Evolutionary conservation across 2,329 filamentous ascomycete species (phyloP).

Genomic region (Epichloe elymi): DNA sequence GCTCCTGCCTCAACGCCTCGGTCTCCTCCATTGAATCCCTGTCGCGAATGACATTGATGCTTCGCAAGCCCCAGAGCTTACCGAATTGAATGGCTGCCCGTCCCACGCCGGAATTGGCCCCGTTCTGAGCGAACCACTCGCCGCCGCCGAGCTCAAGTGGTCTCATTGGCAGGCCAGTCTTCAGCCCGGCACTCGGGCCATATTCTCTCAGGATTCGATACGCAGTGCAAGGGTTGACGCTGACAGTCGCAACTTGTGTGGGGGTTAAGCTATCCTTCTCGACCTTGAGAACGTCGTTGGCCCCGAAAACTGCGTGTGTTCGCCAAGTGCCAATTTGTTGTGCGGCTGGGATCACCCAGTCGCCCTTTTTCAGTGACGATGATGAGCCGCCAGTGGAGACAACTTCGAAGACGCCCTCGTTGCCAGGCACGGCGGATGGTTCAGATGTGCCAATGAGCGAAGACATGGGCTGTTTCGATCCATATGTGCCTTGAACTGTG

Average conservation of each 20-base stretch:
- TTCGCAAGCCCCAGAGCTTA: conserved; percentile 73
- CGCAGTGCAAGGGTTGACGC: conserved; percentile 86
- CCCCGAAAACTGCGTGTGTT: conserved; percentile 64
- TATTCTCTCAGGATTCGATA: conserved; percentile 89
- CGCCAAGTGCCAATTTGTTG: conserved; percentile 89
- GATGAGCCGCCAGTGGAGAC: conserved; percentile 49
- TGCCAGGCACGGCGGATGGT: conserved; percentile 69
- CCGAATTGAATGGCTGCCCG: conserved; percentile 83
- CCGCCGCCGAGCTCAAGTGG: conserved; percentile 37
- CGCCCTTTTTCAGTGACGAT: conserved; percentile 50
- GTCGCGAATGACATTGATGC: conserved; percentile 77
- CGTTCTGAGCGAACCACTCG: conserved; percentile 95
- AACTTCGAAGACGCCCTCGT: conserved; percentile 93
- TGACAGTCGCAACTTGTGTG: conserved; percentile 74
- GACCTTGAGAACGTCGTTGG: conserved; percentile 50
- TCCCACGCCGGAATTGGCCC: conserved; percentile 87
- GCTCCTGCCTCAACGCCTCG: conserved; percentile 39
- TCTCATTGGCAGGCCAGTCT: conserved; percentile 31
- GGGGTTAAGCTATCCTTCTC: conserved; percentile 58
- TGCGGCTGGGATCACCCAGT: conserved; percentile 84
- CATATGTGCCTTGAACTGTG: conserved; percentile 94
- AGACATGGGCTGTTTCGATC: conserved; percentile 66
- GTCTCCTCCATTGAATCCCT: conserved; percentile 53
- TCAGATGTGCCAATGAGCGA: conserved; percentile 61
- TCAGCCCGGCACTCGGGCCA: conserved; percentile 32